Conservation (phyloP, 2,329 filamentous ascomycete genomes). For the Colletotrichum higginsianum region DNA sequence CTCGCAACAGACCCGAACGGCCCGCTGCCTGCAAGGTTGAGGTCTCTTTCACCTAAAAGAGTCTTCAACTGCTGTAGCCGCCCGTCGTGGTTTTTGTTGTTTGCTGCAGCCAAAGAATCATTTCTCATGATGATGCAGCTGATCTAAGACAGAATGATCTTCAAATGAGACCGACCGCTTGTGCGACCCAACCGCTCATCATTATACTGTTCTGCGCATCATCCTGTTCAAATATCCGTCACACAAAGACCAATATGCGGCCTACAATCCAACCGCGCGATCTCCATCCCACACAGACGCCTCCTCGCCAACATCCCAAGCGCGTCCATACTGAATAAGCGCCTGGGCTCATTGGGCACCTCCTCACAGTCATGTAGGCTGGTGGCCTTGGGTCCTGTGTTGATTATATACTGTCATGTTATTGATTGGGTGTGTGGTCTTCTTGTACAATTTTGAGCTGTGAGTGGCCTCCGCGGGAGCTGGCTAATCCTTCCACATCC, state of each 20-base stretch:
- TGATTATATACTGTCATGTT: conserved; percentile 13
- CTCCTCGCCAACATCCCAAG: background rate
- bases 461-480: conserved; percentile 53
- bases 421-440: conserved; percentile 29
- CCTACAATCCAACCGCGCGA: conserved; percentile 12
- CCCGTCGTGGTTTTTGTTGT: background rate
- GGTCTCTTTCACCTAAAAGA: background rate
- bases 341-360: background rate
- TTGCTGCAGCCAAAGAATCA: background rate
- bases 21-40: conserved; percentile 38
- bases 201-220: conserved; percentile 28
- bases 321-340: conserved; percentile 14
- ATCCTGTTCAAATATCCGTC: background rate
- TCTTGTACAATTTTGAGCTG: conserved; percentile 46
- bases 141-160: conserved; percentile 15
- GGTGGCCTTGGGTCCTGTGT: background rate
- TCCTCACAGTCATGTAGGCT: background rate
- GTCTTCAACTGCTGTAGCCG: background rate
- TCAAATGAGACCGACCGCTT: conserved; percentile 20
- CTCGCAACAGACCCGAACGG: conserved; percentile 27
- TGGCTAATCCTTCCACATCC: conserved; percentile 44
- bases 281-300: conserved; percentile 12
- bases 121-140: no score
- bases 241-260: background rate
- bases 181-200: conserved; percentile 29